Evolutionary conservation across 305 asterid genomes (phyloP).

Genomic region (Plantago coronopus): DNA sequence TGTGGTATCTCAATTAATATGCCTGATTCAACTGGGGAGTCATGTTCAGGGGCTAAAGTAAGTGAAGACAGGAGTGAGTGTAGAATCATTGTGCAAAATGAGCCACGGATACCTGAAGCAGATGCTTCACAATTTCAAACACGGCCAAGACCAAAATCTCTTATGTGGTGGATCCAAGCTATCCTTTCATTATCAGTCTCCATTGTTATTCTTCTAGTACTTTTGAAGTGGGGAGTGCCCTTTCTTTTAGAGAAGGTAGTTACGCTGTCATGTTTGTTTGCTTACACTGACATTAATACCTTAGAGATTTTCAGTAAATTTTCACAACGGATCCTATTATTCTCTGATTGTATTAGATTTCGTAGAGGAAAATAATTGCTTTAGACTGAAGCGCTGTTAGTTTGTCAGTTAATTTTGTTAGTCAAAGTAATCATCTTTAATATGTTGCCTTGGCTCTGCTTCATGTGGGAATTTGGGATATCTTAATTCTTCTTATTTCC

Average conservation of each 20-base stretch:
- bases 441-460: slow-evolving; percentile 1
- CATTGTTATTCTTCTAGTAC: slow-evolving; percentile 40
- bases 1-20: slow-evolving; percentile 55
- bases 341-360: background rate
- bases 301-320: background rate
- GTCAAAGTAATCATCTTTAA: slow-evolving; percentile 1
- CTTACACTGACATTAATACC: slow-evolving; percentile 1
- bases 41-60: slow-evolving; percentile 28
- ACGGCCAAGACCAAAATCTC: slow-evolving; percentile 35
- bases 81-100: slow-evolving; percentile 60
- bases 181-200: slow-evolving; percentile 38
- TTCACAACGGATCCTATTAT: background rate
- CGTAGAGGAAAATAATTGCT: slow-evolving; percentile 5
- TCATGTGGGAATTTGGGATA: background rate
- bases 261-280: slow-evolving; percentile 14
- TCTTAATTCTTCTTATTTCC: background rate
- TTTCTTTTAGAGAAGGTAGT: slow-evolving; percentile 76
- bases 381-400: background rate
- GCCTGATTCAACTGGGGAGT: slow-evolving; percentile 47
- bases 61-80: slow-evolving; percentile 58
- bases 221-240: slow-evolving; percentile 77
- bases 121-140: slow-evolving; percentile 32
- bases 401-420: slow-evolving; percentile 2
- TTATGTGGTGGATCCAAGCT: slow-evolving; percentile 66
- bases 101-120: slow-evolving; percentile 35